Evolutionary conservation across 2,329 filamentous ascomycete species (phyloP), one percentile per base, ranked within the genome.

Genomic region (Cytospora leucostoma): DNA sequence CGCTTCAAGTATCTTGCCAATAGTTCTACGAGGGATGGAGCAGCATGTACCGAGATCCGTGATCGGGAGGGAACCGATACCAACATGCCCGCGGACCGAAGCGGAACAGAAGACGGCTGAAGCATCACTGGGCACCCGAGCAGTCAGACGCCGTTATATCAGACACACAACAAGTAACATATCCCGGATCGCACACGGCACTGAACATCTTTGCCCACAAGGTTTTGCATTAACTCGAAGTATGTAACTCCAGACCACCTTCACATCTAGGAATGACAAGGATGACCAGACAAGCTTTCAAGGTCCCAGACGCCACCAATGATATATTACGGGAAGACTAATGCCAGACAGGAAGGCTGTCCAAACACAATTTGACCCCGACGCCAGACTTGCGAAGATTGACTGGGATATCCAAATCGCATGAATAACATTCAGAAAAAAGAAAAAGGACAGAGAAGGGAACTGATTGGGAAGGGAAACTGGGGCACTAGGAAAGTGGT

Each of bases 311-410:
- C 44, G 44, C 44, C 44, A 5, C 8, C 44, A 21, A 47, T 47
- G 21, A 12, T 47, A 47, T 10, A 21, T n/a, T 21, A 21, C 40
- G 17, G 7, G 19, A 44, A 37, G 17, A 44, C 10, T 10, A 44
- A 44, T 47, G 44, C 44, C 11, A 47, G 44, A 12, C 44, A 47
- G n/a, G n/a, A 47, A 2, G n/a, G n/a, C 44, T 8, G 27, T 27
- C 12, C 2, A 47, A 7, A 7, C 7, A 47, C n/a, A 21, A 21
- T 52, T 52, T 35, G 32, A 21, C 19, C 56, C 32, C 12, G 50
- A 58, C 56, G 40, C 56, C 56, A 58, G n/a, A 58, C 56, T 58
- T 58, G 53, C 53, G 27, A 47, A 58, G 12, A 50, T 50, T n/a
- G 44, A 19, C 35, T 49, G 44, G 56, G 44, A 58, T 51, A 58